phyloP scores from a whole-genome alignment of 2,329 filamentous ascomycete species.

The Diaporthe sp. region DNA sequence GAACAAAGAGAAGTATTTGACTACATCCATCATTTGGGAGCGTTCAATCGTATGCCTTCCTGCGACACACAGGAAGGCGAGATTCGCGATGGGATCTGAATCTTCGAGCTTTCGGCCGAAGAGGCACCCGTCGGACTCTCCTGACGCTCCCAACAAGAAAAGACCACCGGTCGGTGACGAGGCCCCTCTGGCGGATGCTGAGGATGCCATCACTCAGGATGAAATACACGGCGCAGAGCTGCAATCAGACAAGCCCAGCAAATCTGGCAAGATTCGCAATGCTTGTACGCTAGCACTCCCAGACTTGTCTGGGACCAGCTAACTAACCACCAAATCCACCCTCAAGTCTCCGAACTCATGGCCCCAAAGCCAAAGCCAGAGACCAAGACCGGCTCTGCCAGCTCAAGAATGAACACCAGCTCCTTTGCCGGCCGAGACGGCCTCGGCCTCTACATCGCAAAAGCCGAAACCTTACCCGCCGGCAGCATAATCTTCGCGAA shows the following conservation, averaged over 20 bases:
- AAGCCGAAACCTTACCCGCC: slow-evolving; percentile 72
- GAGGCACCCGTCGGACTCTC: slow-evolving; percentile 12
- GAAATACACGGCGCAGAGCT: slow-evolving; percentile 54
- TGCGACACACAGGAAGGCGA: background rate
- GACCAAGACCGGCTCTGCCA: slow-evolving; percentile 42
- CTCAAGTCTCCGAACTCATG: slow-evolving; percentile 68
- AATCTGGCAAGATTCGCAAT: slow-evolving; percentile 51
- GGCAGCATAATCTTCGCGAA: slow-evolving; percentile 75
- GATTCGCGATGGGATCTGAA: slow-evolving; percentile 8
- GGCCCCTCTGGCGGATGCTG: slow-evolving; percentile 42
- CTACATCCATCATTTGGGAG: background rate
- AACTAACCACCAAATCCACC: slow-evolving; percentile 37
- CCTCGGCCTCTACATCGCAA: slow-evolving; percentile 75
- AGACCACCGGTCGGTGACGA: slow-evolving; percentile 15
- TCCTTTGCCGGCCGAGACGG: slow-evolving; percentile 66
- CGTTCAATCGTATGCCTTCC: background rate
- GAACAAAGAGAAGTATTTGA: background rate
- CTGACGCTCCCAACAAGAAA: slow-evolving; percentile 28
- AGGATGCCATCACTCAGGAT: slow-evolving; percentile 57
- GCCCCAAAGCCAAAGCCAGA: slow-evolving; percentile 53
- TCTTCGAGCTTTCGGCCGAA: slow-evolving; percentile 11
- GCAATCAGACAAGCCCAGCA: slow-evolving; percentile 44
- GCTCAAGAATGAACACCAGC: slow-evolving; percentile 40
- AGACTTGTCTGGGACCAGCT: background rate
- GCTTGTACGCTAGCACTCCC: slow-evolving; percentile 53